These are phyloP conservation scores for Cubamyces lactineus DNA, from an alignment of 768 basidiomycete species.

Conservation along the genomic window DNA sequence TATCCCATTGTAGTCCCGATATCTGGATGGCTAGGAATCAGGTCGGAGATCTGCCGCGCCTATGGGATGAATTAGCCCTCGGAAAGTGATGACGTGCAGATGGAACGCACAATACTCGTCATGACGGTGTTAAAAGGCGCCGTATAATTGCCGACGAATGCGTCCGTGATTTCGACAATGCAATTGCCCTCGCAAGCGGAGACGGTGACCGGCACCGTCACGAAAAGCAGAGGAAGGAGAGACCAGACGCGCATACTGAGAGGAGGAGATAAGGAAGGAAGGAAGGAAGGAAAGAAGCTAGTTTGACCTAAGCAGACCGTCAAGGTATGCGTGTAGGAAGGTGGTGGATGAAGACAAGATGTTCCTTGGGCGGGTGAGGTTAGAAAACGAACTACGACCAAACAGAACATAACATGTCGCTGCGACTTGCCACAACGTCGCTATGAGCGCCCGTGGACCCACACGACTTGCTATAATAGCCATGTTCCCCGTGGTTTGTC, in stretches of 20 bases:
- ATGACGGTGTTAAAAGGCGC: constrained; percentile 44
- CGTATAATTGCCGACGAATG: constrained; percentile 55
- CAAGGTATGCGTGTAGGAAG: constrained; percentile 6
- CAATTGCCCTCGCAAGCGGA: constrained; percentile 74
- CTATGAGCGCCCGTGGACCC: background rate
- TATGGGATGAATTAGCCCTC: constrained; percentile 25
- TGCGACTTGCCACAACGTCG: too few species aligned
- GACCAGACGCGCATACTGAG: constrained; percentile 29
- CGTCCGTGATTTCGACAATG: constrained; percentile 59
- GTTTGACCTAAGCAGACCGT: constrained; percentile 6
- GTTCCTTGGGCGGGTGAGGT: background rate
- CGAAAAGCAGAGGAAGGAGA: constrained; percentile 23
- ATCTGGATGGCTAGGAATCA: constrained; percentile 38
- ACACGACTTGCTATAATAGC: background rate
- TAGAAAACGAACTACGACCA: constrained; percentile 16
- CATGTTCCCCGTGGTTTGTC: too few species aligned
- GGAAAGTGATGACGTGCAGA: constrained; percentile 12
- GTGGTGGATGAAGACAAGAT: constrained; percentile 12
- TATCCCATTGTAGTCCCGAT: constrained; percentile 34
- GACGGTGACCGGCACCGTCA: constrained; percentile 41
- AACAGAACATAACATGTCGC: constrained; percentile 6
- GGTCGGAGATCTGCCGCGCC: constrained; percentile 41
- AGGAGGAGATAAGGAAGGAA: background rate
- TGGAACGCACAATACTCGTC: constrained; percentile 45
- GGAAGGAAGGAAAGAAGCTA: background rate